phyloP scores from a whole-genome alignment of 148 eudicot species.

The Polygonum maritimum region DNA sequence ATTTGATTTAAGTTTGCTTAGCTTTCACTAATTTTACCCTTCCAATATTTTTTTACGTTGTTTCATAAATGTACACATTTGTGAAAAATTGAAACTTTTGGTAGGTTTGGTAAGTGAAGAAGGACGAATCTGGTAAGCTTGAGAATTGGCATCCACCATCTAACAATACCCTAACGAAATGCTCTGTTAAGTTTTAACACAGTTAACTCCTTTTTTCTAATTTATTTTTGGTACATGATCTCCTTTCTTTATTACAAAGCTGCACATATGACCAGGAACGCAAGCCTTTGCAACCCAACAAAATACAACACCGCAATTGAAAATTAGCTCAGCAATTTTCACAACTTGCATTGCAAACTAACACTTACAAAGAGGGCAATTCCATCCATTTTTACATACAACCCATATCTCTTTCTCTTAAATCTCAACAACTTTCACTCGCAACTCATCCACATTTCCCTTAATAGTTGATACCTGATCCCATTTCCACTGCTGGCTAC shows the following conservation, averaged over 20 bases:
- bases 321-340: background rate
- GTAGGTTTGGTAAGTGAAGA: too few relatives aligned
- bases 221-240: background rate
- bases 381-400: background rate
- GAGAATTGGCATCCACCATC: too few relatives aligned
- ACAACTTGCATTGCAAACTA: background rate
- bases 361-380: background rate
- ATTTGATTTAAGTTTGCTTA: too few relatives aligned
- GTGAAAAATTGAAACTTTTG: too few relatives aligned
- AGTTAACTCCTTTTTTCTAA: background rate
- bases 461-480: constrained; percentile 65
- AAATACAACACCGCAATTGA: background rate
- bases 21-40: too few relatives aligned
- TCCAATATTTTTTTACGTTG: too few relatives aligned
- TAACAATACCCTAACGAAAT: too few relatives aligned
- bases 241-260: background rate
- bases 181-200: background rate
- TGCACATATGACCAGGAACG: background rate
- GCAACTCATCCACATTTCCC: constrained; percentile 50
- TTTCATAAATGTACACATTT: too few relatives aligned
- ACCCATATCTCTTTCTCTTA: background rate
- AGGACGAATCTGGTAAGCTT: too few relatives aligned
- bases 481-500: constrained; percentile 22
- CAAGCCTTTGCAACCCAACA: background rate
- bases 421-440: constrained; percentile 11